These are phyloP conservation scores for Coniella lustricola DNA, from an alignment of 2,329 filamentous ascomycete species.

Conservation along the genomic window DNA sequence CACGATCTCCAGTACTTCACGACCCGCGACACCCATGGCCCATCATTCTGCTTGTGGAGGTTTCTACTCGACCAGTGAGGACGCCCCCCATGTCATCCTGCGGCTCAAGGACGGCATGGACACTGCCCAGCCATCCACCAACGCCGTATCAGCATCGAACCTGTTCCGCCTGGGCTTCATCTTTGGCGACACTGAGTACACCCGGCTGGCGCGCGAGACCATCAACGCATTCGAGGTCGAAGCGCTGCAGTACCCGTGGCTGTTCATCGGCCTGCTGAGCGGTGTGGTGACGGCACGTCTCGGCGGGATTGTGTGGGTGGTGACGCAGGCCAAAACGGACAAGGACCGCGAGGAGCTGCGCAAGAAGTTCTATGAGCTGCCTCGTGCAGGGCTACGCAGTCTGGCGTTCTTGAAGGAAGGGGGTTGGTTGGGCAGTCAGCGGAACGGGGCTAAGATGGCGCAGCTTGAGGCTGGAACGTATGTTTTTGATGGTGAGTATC, in stretches of 20 bases:
- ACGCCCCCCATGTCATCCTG: constrained; percentile 65
- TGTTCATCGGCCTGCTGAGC: constrained; percentile 76
- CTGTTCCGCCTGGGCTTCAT: constrained; percentile 72
- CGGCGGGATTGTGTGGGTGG: constrained; percentile 45
- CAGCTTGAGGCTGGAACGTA: constrained; percentile 19
- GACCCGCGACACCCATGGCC: constrained; percentile 24
- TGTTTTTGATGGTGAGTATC: constrained; percentile 17
- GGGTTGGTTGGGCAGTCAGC: constrained; percentile 17
- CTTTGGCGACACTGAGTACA: constrained; percentile 59
- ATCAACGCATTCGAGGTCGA: constrained; percentile 85
- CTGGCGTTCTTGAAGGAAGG: constrained; percentile 19
- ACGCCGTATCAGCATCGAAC: constrained; percentile 80
- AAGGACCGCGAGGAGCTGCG: constrained; percentile 7
- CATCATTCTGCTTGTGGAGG: constrained; percentile 42
- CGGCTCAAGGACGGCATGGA: constrained; percentile 95
- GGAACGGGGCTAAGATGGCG: constrained; percentile 19
- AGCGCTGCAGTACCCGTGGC: constrained; percentile 84
- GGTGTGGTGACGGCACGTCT: constrained; percentile 68
- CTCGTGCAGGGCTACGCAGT: constrained; percentile 24
- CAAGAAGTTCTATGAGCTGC: constrained; percentile 19
- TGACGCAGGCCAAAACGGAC: constrained; percentile 14
- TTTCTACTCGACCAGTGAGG: constrained; percentile 64
- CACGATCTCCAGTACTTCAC: constrained; percentile 30
- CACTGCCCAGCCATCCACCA: constrained; percentile 80
- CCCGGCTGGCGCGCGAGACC: constrained; percentile 61